Percentiles rank a stretch among this genome's conserved stretches.
Conservation (phyloP, 2,329 filamentous ascomycete species). For the Sclerotinia nivalis region DNA sequence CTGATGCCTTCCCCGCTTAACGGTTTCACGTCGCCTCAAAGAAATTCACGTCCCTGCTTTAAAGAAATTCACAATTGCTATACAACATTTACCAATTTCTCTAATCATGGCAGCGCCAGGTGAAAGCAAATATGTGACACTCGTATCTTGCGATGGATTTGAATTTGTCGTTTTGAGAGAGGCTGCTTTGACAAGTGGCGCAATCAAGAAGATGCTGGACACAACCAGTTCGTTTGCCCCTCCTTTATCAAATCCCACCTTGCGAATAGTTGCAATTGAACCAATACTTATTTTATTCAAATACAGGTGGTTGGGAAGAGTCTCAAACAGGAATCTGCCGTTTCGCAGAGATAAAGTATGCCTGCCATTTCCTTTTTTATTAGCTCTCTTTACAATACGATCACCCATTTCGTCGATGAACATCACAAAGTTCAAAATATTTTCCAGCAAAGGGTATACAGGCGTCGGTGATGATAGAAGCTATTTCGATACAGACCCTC, state of each 20-base stretch:
- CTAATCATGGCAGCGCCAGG: constrained; percentile 24
- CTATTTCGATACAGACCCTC: constrained; percentile 40
- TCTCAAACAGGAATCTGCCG: constrained; percentile 62
- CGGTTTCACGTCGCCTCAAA: background rate
- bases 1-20: constrained; percentile 2
- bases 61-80: constrained; percentile 22
- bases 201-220: constrained; percentile 75
- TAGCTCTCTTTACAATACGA: background rate
- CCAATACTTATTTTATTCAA: constrained; percentile 42
- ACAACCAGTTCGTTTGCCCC: constrained; percentile 53
- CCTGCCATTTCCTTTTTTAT: constrained; percentile 18
- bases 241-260: constrained; percentile 22
- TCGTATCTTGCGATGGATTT: constrained; percentile 73
- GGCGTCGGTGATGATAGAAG: constrained; percentile 41
- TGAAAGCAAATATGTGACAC: constrained; percentile 69
- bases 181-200: constrained; percentile 67
- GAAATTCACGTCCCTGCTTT: background rate
- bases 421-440: background rate
- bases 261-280: constrained; percentile 12
- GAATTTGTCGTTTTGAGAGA: constrained; percentile 75
- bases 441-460: constrained; percentile 5
- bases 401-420: background rate
- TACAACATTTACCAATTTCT: background rate
- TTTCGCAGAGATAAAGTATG: constrained; percentile 75
- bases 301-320: constrained; percentile 59